Conservation (phyloP, 495 filamentous ascomycete species). For the Penicillium canariense region DNA sequence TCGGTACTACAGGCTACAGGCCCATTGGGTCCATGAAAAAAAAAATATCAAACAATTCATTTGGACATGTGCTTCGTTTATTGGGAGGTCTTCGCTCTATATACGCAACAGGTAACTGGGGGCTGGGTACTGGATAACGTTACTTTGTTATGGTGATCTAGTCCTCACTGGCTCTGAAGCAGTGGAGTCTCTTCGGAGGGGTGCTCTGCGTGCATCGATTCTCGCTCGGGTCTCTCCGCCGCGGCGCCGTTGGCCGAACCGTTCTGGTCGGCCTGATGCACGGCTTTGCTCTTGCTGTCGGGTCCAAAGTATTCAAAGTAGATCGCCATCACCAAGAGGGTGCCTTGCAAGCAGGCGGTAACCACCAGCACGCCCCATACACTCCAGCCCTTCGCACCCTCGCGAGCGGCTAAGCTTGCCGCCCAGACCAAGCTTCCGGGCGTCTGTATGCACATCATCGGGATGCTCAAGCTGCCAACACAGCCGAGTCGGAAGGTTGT, state of each 20-base stretch:
- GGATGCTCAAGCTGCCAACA: conserved; percentile 85
- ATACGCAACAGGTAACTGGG: neutral
- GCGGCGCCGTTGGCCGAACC: conserved; percentile 34
- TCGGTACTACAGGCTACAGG: neutral
- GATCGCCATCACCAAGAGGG: conserved; percentile 76
- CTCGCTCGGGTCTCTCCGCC: conserved; percentile 13
- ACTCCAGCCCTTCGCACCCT: conserved; percentile 87
- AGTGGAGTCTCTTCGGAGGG: conserved; percentile 51
- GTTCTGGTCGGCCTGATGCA: conserved; percentile 34
- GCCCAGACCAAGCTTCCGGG: conserved; percentile 89
- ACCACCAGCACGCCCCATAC: conserved; percentile 87
- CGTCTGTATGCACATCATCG: conserved; percentile 98
- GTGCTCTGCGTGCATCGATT: conserved; percentile 30
- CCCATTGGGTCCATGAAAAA: neutral
- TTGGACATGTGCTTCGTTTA: conserved; percentile 2
- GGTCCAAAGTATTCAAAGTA: conserved; percentile 64
- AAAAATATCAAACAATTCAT: neutral
- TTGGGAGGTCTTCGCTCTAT: neutral
- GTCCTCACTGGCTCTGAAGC: conserved; percentile 31
- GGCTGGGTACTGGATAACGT: neutral
- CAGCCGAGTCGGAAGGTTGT: conserved; percentile 82
- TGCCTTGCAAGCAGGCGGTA: conserved; percentile 81
- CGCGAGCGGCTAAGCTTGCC: conserved; percentile 72
- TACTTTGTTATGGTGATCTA: neutral
- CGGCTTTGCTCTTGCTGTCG: conserved; percentile 31